A percentile compares a stretch with the other conserved stretches of the same genome.
These are phyloP conservation scores for Yamadazyma kanchanaburiensis DNA, from an alignment of 1,139 yeast species.

Conservation along the genomic window DNA sequence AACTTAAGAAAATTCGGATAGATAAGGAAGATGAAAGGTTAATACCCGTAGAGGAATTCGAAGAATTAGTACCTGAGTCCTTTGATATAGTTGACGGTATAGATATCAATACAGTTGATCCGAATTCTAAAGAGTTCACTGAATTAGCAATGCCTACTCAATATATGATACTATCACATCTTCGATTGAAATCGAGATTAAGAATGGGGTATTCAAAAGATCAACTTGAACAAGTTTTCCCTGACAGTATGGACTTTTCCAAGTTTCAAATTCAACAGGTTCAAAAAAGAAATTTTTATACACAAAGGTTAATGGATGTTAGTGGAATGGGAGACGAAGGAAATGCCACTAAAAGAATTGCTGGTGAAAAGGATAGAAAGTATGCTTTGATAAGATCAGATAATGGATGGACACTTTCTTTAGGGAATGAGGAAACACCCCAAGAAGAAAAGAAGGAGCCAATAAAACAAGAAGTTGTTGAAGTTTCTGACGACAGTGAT, in stretches of 20 bases:
- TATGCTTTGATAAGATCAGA: slow-evolving; percentile 75
- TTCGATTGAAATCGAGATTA: slow-evolving; percentile 79
- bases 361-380: slow-evolving; percentile 77
- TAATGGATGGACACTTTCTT: slow-evolving; percentile 83
- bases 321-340: slow-evolving; percentile 77
- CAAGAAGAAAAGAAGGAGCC: too few species aligned
- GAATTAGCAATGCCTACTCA: slow-evolving; percentile 77
- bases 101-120: slow-evolving; percentile 68
- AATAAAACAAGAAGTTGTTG: neutral
- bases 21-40: slow-evolving; percentile 62
- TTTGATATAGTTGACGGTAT: slow-evolving; percentile 69
- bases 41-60: slow-evolving; percentile 69
- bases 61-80: slow-evolving; percentile 55
- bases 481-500: slow-evolving; percentile 40
- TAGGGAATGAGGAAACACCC: too few species aligned
- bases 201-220: slow-evolving; percentile 94
- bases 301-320: slow-evolving; percentile 81
- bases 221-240: slow-evolving; percentile 76
- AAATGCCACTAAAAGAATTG: slow-evolving; percentile 56
- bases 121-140: slow-evolving; percentile 62
- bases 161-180: slow-evolving; percentile 80
- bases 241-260: slow-evolving; percentile 85
- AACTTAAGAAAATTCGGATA: slow-evolving; percentile 40
- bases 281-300: slow-evolving; percentile 82
- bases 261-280: slow-evolving; percentile 92